Evolutionary conservation across 257 asterid genomes (phyloP).

Genomic region (Datura wrightii): DNA sequence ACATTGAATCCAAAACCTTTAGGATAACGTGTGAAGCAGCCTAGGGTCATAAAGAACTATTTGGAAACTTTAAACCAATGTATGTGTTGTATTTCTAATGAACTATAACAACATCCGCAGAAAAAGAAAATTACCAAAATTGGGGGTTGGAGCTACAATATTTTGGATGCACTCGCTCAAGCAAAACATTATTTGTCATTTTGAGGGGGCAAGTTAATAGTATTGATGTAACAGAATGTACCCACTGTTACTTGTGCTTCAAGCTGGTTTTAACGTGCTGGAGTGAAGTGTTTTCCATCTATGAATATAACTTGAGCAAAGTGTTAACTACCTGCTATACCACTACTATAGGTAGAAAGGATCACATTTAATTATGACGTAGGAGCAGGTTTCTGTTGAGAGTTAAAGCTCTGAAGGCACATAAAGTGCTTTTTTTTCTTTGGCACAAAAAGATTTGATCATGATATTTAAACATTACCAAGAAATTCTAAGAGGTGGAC

Average conservation of each 20-base stretch:
- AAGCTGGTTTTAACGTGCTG: neutral
- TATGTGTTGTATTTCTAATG: neutral
- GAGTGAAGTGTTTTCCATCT: neutral
- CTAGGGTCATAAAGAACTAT: neutral
- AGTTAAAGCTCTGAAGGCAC: neutral
- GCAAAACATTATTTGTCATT: neutral
- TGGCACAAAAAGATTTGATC: neutral
- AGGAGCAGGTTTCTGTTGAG: neutral
- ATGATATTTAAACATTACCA: neutral
- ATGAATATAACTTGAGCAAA: neutral
- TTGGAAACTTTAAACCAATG: neutral
- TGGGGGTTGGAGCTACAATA: neutral
- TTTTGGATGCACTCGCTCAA: neutral
- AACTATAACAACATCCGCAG: neutral
- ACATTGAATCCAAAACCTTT: neutral
- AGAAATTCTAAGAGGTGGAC: neutral
- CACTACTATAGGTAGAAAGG: neutral
- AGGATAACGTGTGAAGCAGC: constrained; percentile 9
- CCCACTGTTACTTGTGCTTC: neutral
- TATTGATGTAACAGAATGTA: neutral
- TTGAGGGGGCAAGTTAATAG: neutral
- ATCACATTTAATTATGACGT: neutral
- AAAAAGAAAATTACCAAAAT: neutral
- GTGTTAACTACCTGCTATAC: neutral
- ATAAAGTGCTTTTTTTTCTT: neutral